Conservation (phyloP, 108 stramenopile species). For the Pseudonitzschia pungens region DNA sequence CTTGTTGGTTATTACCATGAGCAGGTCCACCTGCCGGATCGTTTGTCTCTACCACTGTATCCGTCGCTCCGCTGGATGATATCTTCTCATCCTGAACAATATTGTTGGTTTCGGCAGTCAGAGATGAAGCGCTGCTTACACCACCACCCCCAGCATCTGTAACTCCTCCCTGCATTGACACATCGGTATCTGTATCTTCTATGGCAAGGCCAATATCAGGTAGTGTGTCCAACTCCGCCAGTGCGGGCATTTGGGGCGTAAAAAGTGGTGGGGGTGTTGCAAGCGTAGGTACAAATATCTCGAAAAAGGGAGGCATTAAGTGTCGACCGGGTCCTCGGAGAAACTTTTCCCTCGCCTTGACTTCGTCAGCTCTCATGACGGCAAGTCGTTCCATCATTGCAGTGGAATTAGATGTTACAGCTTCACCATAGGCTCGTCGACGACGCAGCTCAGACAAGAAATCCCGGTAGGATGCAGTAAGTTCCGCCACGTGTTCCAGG, state of each 20-base stretch:
- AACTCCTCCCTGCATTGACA: slow-evolving; percentile 32
- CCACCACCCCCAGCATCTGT: slow-evolving; percentile 29
- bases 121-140: slow-evolving; percentile 60
- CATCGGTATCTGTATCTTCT: slow-evolving; percentile 23
- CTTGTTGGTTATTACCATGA: slow-evolving; percentile 24
- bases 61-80: slow-evolving; percentile 17
- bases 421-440: slow-evolving; percentile 73
- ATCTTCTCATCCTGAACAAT: slow-evolving; percentile 29
- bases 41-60: slow-evolving; percentile 12
- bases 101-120: slow-evolving; percentile 47
- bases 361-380: slow-evolving; percentile 77
- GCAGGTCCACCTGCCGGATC: slow-evolving; percentile 8
- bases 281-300: slow-evolving; percentile 81
- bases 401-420: slow-evolving; percentile 59
- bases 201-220: slow-evolving; percentile 60
- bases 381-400: slow-evolving; percentile 75
- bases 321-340: slow-evolving; percentile 75
- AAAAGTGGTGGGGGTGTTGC: slow-evolving; percentile 83
- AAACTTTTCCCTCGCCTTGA: slow-evolving; percentile 76
- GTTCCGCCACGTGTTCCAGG: slow-evolving; percentile 72
- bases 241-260: slow-evolving; percentile 73
- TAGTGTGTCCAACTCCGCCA: slow-evolving; percentile 70
- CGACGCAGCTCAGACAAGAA: slow-evolving; percentile 70
- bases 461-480: slow-evolving; percentile 63
- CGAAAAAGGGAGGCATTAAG: slow-evolving; percentile 85